Evolutionary conservation across 495 filamentous ascomycete genomes (phyloP).

Genomic region (Xylaria telfairii): DNA sequence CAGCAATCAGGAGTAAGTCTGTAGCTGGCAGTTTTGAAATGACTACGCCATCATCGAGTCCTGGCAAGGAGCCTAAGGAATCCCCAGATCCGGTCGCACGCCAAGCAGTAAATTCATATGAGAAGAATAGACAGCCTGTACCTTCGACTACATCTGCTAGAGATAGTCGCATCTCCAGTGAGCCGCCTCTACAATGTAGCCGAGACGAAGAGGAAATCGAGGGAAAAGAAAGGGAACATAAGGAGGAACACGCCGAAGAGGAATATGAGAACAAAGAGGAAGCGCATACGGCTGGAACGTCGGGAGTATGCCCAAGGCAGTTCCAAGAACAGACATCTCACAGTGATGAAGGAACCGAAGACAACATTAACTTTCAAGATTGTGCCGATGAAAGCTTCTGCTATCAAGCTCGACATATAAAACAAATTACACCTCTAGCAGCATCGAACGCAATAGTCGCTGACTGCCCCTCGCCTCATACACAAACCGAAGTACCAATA

Average conservation of each 20-base stretch:
- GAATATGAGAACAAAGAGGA: neutral
- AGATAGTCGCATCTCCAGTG: neutral
- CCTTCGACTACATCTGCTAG: neutral
- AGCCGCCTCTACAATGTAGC: neutral
- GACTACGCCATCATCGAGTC: slow-evolving; percentile 34
- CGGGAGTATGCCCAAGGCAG: neutral
- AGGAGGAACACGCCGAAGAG: neutral
- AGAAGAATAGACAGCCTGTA: neutral
- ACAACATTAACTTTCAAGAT: slow-evolving; percentile 22
- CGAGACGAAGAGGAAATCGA: neutral
- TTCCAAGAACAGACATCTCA: neutral
- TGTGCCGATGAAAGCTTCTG: slow-evolving; percentile 38
- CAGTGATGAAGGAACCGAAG: slow-evolving; percentile 16
- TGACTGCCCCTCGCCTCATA: neutral
- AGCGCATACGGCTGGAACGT: neutral
- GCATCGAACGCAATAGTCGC: slow-evolving; percentile 6
- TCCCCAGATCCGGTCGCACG: neutral
- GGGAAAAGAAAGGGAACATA: neutral
- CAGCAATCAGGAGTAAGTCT: neutral
- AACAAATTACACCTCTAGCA: slow-evolving; percentile 12
- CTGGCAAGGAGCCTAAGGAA: slow-evolving; percentile 7
- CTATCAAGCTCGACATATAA: slow-evolving; percentile 34
- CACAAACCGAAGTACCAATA: slow-evolving; percentile 22
- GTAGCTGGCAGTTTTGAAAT: slow-evolving; percentile 35
- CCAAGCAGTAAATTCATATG: neutral